Evolutionary conservation across 768 basidiomycete genomes (phyloP).

Genomic region (Pholiota microspora): DNA sequence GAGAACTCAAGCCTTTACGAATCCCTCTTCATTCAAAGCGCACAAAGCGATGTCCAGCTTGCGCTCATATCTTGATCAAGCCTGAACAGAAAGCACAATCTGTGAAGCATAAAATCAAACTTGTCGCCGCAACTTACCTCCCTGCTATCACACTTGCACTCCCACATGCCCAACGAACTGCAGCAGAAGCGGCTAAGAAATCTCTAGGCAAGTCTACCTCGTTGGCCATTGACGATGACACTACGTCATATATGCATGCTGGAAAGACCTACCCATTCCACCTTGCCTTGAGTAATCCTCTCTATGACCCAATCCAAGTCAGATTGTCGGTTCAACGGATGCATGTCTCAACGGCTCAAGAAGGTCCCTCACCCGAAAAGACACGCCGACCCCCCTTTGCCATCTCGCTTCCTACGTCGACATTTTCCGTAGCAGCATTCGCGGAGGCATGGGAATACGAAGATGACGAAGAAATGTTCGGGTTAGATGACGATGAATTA

Average conservation of each 20-base stretch:
- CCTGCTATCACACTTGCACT: conserved; percentile 78
- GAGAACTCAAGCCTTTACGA: conserved; percentile 83
- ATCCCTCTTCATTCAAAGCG: conserved; percentile 92
- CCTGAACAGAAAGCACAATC: conserved; percentile 97
- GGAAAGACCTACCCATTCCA: conserved; percentile 88
- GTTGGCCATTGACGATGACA: conserved; percentile 39
- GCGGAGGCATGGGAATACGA: conserved; percentile 99
- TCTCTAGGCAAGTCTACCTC: conserved; percentile 38
- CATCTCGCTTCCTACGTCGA: conserved; percentile 71
- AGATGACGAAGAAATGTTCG: conserved; percentile 91
- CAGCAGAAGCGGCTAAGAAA: conserved; percentile 42
- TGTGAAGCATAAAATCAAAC: conserved; percentile 94
- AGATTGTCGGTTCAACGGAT: conserved; percentile 78
- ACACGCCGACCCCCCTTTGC: conserved; percentile 73
- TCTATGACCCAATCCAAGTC: conserved; percentile 94
- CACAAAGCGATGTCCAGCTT: conserved; percentile 92
- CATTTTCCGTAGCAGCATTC: conserved; percentile 85
- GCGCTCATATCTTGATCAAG: conserved; percentile 96
- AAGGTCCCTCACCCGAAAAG: conserved; percentile 45
- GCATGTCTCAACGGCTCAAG: conserved; percentile 42
- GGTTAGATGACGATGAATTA: conserved; percentile 52
- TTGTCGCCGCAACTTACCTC: conserved; percentile 92
- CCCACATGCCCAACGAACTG: conserved; percentile 50
- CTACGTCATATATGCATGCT: conserved; percentile 52
- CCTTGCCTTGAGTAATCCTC: conserved; percentile 88